Evolutionary conservation across 2,329 filamentous ascomycete species (phyloP), one percentile per base, ranked within the genome.

Genomic region (Aaosphaeria pasadenensis): DNA sequence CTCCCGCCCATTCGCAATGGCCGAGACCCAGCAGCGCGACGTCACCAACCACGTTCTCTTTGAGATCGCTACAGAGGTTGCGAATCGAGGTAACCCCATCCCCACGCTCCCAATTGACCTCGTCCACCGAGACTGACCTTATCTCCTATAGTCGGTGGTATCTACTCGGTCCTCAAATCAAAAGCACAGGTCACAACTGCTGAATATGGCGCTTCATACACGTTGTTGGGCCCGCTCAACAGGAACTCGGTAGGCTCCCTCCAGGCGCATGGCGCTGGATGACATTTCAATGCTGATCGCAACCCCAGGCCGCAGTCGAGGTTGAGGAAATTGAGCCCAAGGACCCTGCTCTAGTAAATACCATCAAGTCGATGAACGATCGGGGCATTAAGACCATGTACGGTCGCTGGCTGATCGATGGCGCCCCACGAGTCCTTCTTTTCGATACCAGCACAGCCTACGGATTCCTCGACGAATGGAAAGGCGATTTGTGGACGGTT

Each of bases 111-210:
- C 45, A 47, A 47, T 51, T 50, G 42, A 40, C 9, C 9, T 24
- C 24, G 7, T 40, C 39, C 9, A 9, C 7, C 9, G 7, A 9
- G 9, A 40, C 7, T 11, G 7, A 40, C 9, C 55, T 64, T 49
- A 66, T 50, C 11, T 30, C 31, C 40, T 48, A 36, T 58, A 95
- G 94, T 99, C 53, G 94, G 94, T 67, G 94, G 94, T 63, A 99
- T 99, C 75, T 99, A 99, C 79, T 97, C 92, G 11, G 94, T 99
- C 57, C 86, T 99, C 74, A 99, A 99, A 75, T 99, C 94, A 53
- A 99, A 99, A 74, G 92, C 94, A 35, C 92, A 94, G 44, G 94
- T 97, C 53, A 97, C 94, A 39, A 96, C 92, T 1, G 91, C 91
- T 52, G 94, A 99, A 74, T 99, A 97, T 94, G 94, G 94, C 73